Base-by-base conservation (phyloP, 2,329 filamentous ascomycete species). In the Fusarium drepaniforme region DNA sequence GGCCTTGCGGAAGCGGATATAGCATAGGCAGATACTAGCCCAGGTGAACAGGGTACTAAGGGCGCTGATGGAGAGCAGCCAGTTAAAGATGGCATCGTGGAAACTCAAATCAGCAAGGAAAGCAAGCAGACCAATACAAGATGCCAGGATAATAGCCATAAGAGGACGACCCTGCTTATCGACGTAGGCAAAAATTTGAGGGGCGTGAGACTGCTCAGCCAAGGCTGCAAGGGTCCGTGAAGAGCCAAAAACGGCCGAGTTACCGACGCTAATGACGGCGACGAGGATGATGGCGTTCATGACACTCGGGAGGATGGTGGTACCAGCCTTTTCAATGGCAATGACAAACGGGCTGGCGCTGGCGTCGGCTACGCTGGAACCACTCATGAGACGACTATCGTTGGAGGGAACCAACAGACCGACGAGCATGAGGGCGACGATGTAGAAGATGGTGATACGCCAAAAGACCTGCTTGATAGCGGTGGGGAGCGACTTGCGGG, bases 231-330 rank as follows among this genome's bases (percentile, higher is more conserved):
- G 90, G 0, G 96, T 98, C 77, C 96, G 92, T 1, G 94, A 97
- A 13, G 94, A 96, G 33, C 95, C 96, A 80, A 97, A 98, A 68
- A 98, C 93, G 72, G 95, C 92, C 4, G 94, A 96, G 83, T 98
- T 98, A 60, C 95, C 95, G 67, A 98, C 96, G 1, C 94, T 97
- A 35, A 98, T 86, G 9, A 98, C 95, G 25, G 96, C 93, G 72
- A 98, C 91, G 79, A 98, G 91, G 82, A 98, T 98, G 66, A 98
- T 94, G n/a, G 91, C 92, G 82, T 98, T 98, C 93, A 98, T 97
- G 66, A 98, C 89, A 0, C 93, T 95, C 1, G 95, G 94, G 3
- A 98, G 89, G 1, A 93, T 91, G 28, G 90, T 85, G 77, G 98
- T 97, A 5, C 94, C 93, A 1, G 95, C 95, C 72, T 94, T 93